Base-by-base conservation (phyloP, 1,284 basidiomycete species). In the Flammula alnicola region DNA sequence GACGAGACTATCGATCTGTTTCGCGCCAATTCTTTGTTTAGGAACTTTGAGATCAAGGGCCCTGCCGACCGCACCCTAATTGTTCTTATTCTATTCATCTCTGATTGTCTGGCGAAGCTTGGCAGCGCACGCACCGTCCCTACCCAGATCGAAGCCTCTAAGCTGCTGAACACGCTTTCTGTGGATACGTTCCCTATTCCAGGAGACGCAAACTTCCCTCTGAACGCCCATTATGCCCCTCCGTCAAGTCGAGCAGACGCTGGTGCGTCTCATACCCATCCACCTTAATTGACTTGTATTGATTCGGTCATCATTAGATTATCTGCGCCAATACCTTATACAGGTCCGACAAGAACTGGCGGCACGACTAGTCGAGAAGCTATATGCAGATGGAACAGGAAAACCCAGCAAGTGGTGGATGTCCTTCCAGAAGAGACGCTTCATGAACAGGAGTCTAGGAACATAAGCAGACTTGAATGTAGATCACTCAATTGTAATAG, bases 371-470 rank as follows among this genome's bases (percentile, higher is more conserved):
- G 82, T 95, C 26, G 94, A 97, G 62, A 82, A 86, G 49, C 76
- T 99, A 32, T 99, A 98, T 69, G 83, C 87, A 62, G 79, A 95
- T 74, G 82, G 90, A 40, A 84, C 87, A 3, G 86, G 88, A 50
- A 93, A 90, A 66, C 95, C 97, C 1, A 97, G 91, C 80, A 99
- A 99, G 73, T 99, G 96, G 96, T 99, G 97, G 97, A 94, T 99
- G 89, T 90, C 93, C 29, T 99, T 99, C 84, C 95, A 95, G 73
- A 98, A 96, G 81, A 84, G 95, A 65, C 83, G 90, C 35, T 95
- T 95, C 81, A 94, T 95, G 91, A 91, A 92, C 75, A 88, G 92
- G 66, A 91, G 88, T 66, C 69, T 92, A 64, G 85, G 83, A 52
- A 78, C 77, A 61, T 83, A 74, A 65, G 32, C 55, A 33, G n/a